These are phyloP conservation scores for Alternaria angustiovoidea DNA, from an alignment of 2,329 filamentous ascomycete species.

Conservation along the genomic window DNA sequence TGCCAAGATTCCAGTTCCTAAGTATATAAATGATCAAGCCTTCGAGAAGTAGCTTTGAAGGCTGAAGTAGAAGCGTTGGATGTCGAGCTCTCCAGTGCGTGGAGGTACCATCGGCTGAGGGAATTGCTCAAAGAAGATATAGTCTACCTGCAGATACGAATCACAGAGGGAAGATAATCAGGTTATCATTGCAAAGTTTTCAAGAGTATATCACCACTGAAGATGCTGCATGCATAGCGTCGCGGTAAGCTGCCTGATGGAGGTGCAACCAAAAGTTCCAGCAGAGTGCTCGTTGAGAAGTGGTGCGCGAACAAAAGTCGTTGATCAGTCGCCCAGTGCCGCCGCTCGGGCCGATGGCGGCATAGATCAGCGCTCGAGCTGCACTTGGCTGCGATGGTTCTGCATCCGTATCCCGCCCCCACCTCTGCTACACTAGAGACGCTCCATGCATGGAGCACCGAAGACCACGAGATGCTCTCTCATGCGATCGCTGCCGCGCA, in stretches of 20 bases:
- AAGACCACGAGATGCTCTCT: slow-evolving; percentile 26
- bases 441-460: slow-evolving; percentile 35
- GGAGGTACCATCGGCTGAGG: too few species aligned
- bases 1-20: background rate
- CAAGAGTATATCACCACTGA: slow-evolving; percentile 1
- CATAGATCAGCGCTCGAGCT: slow-evolving; percentile 9
- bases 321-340: background rate
- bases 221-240: background rate
- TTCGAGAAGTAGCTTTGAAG: slow-evolving; percentile 12
- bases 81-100: background rate
- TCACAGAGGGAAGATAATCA: background rate
- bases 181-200: background rate
- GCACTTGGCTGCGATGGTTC: slow-evolving; percentile 6
- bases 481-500: slow-evolving; percentile 36
- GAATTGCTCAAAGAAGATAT: background rate
- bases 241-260: background rate
- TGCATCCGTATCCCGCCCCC: slow-evolving; percentile 16
- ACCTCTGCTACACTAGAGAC: slow-evolving; percentile 16
- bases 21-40: background rate
- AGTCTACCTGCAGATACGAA: background rate
- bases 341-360: slow-evolving; percentile 10
- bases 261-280: background rate
- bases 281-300: background rate
- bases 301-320: background rate
- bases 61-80: background rate